These are phyloP conservation scores for Brettanomyces custersianus DNA, from an alignment of 805 yeast genomes.

Conservation along the genomic window DNA sequence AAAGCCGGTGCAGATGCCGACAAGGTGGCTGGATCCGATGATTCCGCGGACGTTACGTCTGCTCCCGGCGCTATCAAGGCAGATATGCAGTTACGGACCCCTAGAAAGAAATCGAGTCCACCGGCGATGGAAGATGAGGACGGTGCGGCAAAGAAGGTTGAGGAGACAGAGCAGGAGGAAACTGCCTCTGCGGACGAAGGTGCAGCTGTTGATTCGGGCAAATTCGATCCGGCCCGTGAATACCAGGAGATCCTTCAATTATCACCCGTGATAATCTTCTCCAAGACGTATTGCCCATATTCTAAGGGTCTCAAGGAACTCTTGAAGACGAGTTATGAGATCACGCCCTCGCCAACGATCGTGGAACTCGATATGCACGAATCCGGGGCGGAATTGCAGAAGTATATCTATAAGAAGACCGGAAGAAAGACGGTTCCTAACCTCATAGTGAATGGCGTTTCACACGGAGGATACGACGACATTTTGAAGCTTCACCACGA, in stretches of 20 bases:
- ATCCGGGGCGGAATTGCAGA: conserved; percentile 70
- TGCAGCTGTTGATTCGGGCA: background rate
- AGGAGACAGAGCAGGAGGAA: background rate
- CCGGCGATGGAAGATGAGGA: conserved; percentile 5
- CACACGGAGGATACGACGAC: conserved; percentile 89
- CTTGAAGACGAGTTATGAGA: conserved; percentile 51
- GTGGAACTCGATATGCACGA: conserved; percentile 80
- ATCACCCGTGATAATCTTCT: conserved; percentile 60
- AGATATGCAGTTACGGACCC: conserved; percentile 1
- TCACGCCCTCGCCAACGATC: conserved; percentile 62
- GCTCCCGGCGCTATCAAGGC: background rate
- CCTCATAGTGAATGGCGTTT: conserved; percentile 60
- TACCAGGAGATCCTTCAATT: conserved; percentile 46
- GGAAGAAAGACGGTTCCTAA: conserved; percentile 91
- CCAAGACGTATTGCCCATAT: conserved; percentile 64
- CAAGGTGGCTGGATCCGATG: background rate
- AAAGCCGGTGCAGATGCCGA: background rate
- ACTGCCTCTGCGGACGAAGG: background rate
- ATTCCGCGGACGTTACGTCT: background rate
- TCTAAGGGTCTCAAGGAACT: conserved; percentile 64
- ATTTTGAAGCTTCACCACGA: conserved; percentile 51
- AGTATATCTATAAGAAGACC: conserved; percentile 54
- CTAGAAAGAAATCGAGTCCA: conserved; percentile 1
- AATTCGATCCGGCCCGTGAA: conserved; percentile 38
- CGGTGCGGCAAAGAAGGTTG: conserved; percentile 4